Conservation (phyloP, 441 rosid species). For the Pelargonium citronellum region DNA sequence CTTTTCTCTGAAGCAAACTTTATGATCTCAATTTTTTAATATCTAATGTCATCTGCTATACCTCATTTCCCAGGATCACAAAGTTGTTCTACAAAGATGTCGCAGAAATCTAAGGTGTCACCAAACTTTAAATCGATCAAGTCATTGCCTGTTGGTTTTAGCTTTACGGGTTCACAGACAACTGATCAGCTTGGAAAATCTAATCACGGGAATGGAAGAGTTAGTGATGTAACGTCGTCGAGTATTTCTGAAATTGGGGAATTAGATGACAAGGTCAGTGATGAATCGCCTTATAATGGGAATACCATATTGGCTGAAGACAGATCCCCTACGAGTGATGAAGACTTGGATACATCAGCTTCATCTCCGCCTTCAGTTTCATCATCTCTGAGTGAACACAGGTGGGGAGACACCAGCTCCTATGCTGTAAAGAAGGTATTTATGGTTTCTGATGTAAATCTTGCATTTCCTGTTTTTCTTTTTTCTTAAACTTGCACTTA, state of each 20-base stretch:
- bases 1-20: slow-evolving; percentile 31
- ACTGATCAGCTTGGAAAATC: slow-evolving; percentile 36
- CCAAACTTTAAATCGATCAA: slow-evolving; percentile 60
- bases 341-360: slow-evolving; percentile 41
- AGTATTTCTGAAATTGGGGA: slow-evolving; percentile 39
- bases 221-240: slow-evolving; percentile 22
- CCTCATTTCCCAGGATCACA: slow-evolving; percentile 35
- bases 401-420: slow-evolving; percentile 76
- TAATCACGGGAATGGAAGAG: slow-evolving; percentile 21
- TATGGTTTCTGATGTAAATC: background rate
- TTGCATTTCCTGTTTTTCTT: background rate
- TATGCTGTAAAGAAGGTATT: slow-evolving; percentile 74
- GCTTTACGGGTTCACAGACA: slow-evolving; percentile 44
- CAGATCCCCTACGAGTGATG: slow-evolving; percentile 43
- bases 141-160: slow-evolving; percentile 64
- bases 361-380: slow-evolving; percentile 45
- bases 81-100: slow-evolving; percentile 36
- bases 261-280: slow-evolving; percentile 29
- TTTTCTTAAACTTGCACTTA: background rate
- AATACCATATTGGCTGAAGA: slow-evolving; percentile 35
- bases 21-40: slow-evolving; percentile 24
- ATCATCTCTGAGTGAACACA: slow-evolving; percentile 41
- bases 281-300: slow-evolving; percentile 76
- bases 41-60: slow-evolving; percentile 27
- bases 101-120: slow-evolving; percentile 38